Evolutionary conservation across 106 monocot genomes (phyloP), one percentile per base, ranked within the genome.

Genomic region (Apostasia shenzhenica): DNA sequence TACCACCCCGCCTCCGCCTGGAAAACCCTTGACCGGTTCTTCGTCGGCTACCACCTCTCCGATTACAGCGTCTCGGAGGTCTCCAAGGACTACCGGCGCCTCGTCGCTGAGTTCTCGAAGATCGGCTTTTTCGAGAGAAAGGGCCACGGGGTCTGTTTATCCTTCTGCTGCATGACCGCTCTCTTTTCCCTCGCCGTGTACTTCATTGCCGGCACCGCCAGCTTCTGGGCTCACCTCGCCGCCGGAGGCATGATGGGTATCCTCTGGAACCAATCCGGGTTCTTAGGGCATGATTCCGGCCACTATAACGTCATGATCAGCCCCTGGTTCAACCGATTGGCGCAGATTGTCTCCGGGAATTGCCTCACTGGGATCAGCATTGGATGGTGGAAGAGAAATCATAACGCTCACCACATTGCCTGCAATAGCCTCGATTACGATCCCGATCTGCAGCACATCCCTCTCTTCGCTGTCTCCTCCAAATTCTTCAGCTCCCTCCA

Each of bases 351-450:
- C 6, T 3, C 73, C 3, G 86, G 86, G 7, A 86, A 86, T 46
- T 86, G 86, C 70, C 48, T 86, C 46, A 59, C 76, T 10, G 86
- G 86, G 7, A 82, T 86, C 59, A 79, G 86, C 73, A 86, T 86
- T n/a, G 83, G 38, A 7, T 88, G 88, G 88, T 88, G 88, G 88
- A 84, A 81, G 79, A 13, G 79, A 37, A 88, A 81, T 79, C 88
- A 88, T 70, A 88, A 81, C 8, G 84, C 84, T 11, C 88, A 88
- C 63, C 88, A 88, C 71, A 74, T 88, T 3, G 88, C 88, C 71
- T 81, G 81, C 71, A 88, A 88, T 67, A 84, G 78, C 67, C 73
- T 88, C 10, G 81, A 84, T 5, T 79, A 61, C 75, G 88, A 88
- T 41, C 88, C 88, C 6, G 88, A 88, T 53, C 54, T 88, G 41